Percentiles rank a stretch among this genome's conserved stretches.
Evolutionary conservation across 371 early-diverging fungal species (phyloP).

Genomic region (Mortierella sp.): DNA sequence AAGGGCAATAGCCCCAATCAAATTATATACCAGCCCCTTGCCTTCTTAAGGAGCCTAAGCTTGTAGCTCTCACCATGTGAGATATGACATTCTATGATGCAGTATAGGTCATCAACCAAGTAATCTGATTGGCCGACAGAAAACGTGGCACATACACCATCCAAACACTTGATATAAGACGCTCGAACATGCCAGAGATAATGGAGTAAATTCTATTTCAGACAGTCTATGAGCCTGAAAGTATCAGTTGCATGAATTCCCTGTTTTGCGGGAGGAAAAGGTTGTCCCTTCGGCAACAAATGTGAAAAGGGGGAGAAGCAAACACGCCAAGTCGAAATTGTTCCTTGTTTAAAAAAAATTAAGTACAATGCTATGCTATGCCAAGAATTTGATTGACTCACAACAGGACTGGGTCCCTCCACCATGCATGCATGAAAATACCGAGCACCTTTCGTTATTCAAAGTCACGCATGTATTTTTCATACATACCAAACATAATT

Average conservation of each 20-base stretch:
- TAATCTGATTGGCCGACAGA: too few species aligned
- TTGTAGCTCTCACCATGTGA: background rate
- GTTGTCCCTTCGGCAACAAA: background rate
- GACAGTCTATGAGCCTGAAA: background rate
- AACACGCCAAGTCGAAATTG: too few species aligned
- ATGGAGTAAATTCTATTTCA: background rate
- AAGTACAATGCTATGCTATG: background rate
- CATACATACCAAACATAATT: background rate
- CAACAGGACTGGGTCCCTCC: background rate
- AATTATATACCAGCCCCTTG: background rate
- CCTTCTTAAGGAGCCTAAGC: conserved; percentile 10
- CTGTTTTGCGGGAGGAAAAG: background rate
- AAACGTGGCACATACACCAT: background rate
- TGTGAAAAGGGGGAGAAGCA: background rate
- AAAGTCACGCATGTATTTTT: background rate
- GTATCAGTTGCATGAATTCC: background rate
- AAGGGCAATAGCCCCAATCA: background rate
- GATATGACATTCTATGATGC: too few species aligned
- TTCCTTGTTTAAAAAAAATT: too few species aligned
- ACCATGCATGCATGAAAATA: background rate
- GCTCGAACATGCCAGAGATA: background rate
- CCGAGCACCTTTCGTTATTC: background rate
- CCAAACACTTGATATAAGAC: background rate
- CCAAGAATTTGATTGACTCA: background rate
- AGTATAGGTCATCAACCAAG: too few species aligned